Evolutionary conservation across 441 rosid species (phyloP).

Genomic region (Populus hybrid): DNA sequence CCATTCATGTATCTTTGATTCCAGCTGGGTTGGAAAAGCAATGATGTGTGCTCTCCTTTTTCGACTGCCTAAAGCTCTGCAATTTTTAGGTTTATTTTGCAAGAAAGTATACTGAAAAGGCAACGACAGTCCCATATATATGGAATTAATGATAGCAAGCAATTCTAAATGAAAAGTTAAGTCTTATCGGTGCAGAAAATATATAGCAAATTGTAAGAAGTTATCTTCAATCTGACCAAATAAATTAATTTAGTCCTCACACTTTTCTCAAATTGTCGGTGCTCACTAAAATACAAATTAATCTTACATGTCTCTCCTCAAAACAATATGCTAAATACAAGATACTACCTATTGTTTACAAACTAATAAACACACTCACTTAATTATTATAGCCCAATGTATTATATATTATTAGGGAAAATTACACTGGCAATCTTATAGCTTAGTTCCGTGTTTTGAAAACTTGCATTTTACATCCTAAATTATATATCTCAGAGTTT

Average conservation of each 20-base stretch:
- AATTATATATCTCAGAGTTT: not conserved
- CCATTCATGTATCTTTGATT: not conserved
- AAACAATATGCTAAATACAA: not conserved
- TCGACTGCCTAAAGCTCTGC: not conserved
- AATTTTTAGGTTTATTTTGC: conserved; percentile 24
- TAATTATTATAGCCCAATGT: not conserved
- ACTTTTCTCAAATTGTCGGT: conserved; percentile 43
- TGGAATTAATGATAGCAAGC: conserved; percentile 5
- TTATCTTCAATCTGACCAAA: not conserved
- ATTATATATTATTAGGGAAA: too few relatives aligned
- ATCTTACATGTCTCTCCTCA: conserved; percentile 4
- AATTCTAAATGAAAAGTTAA: not conserved
- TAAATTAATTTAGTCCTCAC: not conserved
- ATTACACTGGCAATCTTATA: too few relatives aligned
- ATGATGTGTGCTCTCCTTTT: not conserved
- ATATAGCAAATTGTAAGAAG: not conserved
- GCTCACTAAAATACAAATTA: conserved; percentile 35
- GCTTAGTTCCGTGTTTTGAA: not conserved
- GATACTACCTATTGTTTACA: not conserved
- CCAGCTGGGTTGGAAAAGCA: not conserved
- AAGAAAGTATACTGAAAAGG: conserved; percentile 13
- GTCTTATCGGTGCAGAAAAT: not conserved
- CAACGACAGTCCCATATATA: not conserved
- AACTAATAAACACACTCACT: not conserved
- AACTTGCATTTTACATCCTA: not conserved